Percentiles rank a stretch among this genome's conserved stretches.
phyloP scores from a whole-genome alignment of 106 monocot species.

The Dioscorea alata region DNA sequence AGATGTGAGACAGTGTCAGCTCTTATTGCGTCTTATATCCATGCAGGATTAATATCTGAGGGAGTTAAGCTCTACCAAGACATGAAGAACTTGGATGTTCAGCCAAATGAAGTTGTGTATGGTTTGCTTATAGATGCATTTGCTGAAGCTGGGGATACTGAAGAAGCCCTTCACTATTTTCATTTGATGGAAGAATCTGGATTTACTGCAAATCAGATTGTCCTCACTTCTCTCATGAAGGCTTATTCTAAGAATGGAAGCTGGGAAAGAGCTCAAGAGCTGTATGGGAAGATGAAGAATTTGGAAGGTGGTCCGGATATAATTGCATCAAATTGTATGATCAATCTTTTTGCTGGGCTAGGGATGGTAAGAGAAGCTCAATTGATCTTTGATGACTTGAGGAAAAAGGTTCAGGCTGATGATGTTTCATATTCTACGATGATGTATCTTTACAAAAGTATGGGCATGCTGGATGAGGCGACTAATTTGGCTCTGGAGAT shows the following conservation, averaged over 20 bases:
- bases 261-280: constrained; percentile 73
- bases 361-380: constrained; percentile 71
- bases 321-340: constrained; percentile 74
- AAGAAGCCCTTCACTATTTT: constrained; percentile 42
- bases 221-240: constrained; percentile 83
- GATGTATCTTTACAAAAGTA: constrained; percentile 76
- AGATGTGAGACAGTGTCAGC: constrained; percentile 66
- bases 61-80: constrained; percentile 43
- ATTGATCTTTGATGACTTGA: constrained; percentile 46
- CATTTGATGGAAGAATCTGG: constrained; percentile 58
- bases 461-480: constrained; percentile 76
- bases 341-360: constrained; percentile 63
- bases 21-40: constrained; percentile 38
- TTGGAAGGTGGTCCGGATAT: constrained; percentile 55
- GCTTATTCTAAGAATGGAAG: constrained; percentile 48
- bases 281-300: constrained; percentile 55
- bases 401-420: constrained; percentile 41
- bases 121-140: constrained; percentile 65
- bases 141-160: constrained; percentile 43
- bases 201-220: constrained; percentile 36
- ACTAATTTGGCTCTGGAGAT: constrained; percentile 43
- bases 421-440: constrained; percentile 66
- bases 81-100: constrained; percentile 42
- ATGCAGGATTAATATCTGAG: constrained; percentile 25
- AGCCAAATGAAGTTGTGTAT: constrained; percentile 71